Evolutionary conservation across 345 rosid species (phyloP), one percentile per base, ranked within the genome.

Genomic region (Camelina hispida): DNA sequence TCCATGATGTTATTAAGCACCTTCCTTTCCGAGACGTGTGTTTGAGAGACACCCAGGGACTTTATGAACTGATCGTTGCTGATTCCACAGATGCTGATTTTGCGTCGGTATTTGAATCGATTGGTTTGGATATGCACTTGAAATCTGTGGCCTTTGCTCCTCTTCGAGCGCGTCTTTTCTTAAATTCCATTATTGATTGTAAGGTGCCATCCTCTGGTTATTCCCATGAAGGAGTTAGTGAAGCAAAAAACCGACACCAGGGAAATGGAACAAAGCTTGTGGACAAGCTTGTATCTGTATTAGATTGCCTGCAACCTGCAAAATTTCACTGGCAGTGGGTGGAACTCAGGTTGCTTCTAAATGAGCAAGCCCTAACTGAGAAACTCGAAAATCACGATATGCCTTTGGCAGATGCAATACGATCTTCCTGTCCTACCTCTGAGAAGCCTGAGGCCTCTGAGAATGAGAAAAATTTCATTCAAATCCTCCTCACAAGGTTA

Each of bases 301-400:
- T 96, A 78, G 93, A 96, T 75, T 76, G 87, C 50, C 81, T 96
- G 69, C 99, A 93, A 73, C 98, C 99, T 77, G 98, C 98, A 18
- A 96, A 91, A 74, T 96, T 96, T 75, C 98, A 88, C 80, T 96
- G 99, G 99, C 99, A 96, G 80, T 96, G 98, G 98, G 83, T 96
- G 80, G 99, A 96, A 81, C 96, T 93, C 62, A 85, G 99, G 84
- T 84, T 96, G 71, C 99, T 96, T 75, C 84, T 96, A 81, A 91
- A 96, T 65, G 99, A 96, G 76, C 99, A 96, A 82, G 88, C 95
- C 20, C 86, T 93, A 11, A 69, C 90, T 80, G 99, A 96, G 68
- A 89, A 88, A 82, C 88, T 91, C 38, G 98, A 93, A 61, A 82
- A 72, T 67, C 89, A 81, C 60, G 97, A 93, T 61, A 82, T 74